phyloP scores from a whole-genome alignment of 306 rosid species.

The Dalbergia cultrata region DNA sequence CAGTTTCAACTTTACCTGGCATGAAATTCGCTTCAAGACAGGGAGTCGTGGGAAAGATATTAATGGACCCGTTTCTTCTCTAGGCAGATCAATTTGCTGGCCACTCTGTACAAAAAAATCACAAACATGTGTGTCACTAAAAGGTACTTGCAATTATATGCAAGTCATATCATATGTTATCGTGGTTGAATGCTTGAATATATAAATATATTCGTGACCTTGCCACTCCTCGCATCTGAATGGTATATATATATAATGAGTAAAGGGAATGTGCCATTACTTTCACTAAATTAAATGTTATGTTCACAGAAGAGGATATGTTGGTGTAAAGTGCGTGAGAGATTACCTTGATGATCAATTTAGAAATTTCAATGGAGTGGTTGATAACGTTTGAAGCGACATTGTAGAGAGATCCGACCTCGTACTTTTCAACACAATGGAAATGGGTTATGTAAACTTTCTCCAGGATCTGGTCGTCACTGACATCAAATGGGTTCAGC shows the following conservation, averaged over 20 bases:
- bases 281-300: background rate
- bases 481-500: conserved; percentile 40
- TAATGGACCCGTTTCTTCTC: conserved; percentile 43
- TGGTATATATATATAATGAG: no score
- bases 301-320: background rate
- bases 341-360: conserved; percentile 29
- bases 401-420: conserved; percentile 37
- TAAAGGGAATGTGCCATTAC: no score
- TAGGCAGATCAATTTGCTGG: background rate
- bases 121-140: background rate
- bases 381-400: conserved; percentile 46
- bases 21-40: conserved; percentile 36
- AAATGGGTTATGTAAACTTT: conserved; percentile 45
- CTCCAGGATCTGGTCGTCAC: conserved; percentile 41
- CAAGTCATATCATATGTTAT: background rate
- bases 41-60: conserved; percentile 31
- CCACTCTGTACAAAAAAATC: conserved; percentile 11
- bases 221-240: no score
- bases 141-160: background rate
- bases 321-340: background rate
- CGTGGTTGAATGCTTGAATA: background rate
- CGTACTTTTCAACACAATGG: conserved; percentile 43
- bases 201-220: background rate
- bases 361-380: conserved; percentile 35
- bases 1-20: conserved; percentile 33